Conservation (phyloP, 768 basidiomycete genomes). For the Mycena galericulata region DNA sequence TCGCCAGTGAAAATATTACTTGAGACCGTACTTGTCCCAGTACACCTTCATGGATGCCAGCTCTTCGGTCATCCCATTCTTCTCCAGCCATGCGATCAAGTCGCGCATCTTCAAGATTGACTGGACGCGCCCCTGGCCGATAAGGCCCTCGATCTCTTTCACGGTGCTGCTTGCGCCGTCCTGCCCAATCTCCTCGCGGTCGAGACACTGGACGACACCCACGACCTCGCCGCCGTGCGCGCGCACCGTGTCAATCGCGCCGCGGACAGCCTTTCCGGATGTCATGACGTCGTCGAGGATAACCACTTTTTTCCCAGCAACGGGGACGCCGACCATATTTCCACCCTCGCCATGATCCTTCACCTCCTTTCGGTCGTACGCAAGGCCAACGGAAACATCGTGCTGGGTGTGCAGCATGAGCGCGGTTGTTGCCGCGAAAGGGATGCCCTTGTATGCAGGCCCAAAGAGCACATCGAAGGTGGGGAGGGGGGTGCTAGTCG, state of each 20-base stretch:
- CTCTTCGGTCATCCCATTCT: conserved; percentile 72
- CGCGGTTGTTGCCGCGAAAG: conserved; percentile 88
- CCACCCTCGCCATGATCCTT: conserved; percentile 99
- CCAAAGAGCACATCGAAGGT: conserved; percentile 91
- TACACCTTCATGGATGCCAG: conserved; percentile 83
- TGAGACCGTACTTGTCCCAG: conserved; percentile 77
- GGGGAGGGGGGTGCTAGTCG: conserved; percentile 48
- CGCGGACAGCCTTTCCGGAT: conserved; percentile 87
- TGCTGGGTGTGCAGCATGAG: conserved; percentile 79
- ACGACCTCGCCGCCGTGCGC: conserved; percentile 83
- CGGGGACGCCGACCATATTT: conserved; percentile 84
- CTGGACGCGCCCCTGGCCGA: conserved; percentile 78
- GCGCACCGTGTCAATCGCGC: conserved; percentile 81
- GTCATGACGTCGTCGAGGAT: conserved; percentile 98
- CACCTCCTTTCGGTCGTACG: conserved; percentile 94
- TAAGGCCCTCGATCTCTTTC: conserved; percentile 80
- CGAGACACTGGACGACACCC: conserved; percentile 88
- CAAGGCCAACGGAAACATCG: conserved; percentile 76
- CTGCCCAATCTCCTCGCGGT: conserved; percentile 87
- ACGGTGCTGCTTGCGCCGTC: conserved; percentile 79
- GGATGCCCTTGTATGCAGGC: conserved; percentile 97
- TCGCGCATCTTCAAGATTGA: conserved; percentile 90
- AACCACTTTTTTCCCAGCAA: conserved; percentile 86
- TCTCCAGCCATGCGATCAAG: conserved; percentile 84
- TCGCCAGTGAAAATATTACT: conserved; percentile 38